Conservation (phyloP, 495 filamentous ascomycete genomes). For the Xylaria longipes region DNA sequence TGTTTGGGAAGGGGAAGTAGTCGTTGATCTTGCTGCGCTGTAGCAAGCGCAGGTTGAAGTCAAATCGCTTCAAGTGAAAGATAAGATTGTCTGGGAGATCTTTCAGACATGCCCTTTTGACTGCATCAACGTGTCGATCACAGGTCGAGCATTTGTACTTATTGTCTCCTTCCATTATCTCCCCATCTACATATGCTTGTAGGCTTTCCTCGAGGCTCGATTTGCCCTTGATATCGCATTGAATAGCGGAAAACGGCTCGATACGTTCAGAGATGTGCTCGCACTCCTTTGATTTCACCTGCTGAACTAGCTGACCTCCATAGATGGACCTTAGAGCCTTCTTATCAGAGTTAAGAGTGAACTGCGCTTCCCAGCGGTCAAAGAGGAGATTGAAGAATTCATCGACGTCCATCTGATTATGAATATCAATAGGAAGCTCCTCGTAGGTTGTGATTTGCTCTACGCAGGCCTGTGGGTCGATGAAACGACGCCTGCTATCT, state of each 20-base stretch:
- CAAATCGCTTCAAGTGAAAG: constrained; percentile 95
- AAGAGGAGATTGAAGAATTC: constrained; percentile 96
- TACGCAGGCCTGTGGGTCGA: constrained; percentile 77
- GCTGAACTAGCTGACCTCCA: constrained; percentile 89
- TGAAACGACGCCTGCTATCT: constrained; percentile 71
- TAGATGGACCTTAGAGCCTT: constrained; percentile 83
- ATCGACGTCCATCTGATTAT: constrained; percentile 95
- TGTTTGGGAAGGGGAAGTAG: constrained; percentile 82
- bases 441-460: constrained; percentile 82
- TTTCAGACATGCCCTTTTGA: constrained; percentile 92
- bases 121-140: constrained; percentile 88
- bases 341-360: constrained; percentile 70
- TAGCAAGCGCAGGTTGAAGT: constrained; percentile 87
- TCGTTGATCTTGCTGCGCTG: constrained; percentile 95
- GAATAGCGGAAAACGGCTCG: constrained; percentile 93
- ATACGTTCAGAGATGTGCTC: constrained; percentile 87
- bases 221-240: constrained; percentile 97
- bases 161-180: constrained; percentile 97
- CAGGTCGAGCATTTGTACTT: constrained; percentile 97
- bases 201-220: constrained; percentile 82
- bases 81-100: constrained; percentile 94
- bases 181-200: constrained; percentile 91
- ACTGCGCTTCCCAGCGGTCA: constrained; percentile 87
- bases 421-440: constrained; percentile 82
- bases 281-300: constrained; percentile 95